Conservation (phyloP, 139 green algal genomes). For the Yamagishiella unicocca region DNA sequence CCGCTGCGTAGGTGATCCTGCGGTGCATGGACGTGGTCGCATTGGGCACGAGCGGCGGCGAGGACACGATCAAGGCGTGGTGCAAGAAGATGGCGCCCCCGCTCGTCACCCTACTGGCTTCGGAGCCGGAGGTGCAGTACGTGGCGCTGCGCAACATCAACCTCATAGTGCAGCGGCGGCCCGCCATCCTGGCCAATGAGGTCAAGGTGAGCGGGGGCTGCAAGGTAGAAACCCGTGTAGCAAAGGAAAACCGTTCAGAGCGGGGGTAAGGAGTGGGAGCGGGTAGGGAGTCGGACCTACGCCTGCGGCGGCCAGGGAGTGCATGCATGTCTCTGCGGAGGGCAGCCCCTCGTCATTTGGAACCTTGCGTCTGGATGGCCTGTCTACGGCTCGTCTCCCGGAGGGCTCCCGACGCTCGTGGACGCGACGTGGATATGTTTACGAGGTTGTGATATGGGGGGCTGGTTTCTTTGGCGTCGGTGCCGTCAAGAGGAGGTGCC, state of each 20-base stretch:
- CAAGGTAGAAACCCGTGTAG: too few relatives aligned
- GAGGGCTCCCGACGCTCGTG: too few relatives aligned
- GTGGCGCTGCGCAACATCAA: conserved; percentile 98
- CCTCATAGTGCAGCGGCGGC: conserved; percentile 93
- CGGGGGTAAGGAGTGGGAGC: too few relatives aligned
- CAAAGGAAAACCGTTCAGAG: too few relatives aligned
- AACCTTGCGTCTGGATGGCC: too few relatives aligned
- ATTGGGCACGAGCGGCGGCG: conserved; percentile 52
- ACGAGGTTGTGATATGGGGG: background rate
- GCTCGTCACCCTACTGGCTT: conserved; percentile 96
- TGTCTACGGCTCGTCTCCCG: too few relatives aligned
- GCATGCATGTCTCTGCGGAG: too few relatives aligned
- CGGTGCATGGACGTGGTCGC: conserved; percentile 82
- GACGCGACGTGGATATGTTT: background rate
- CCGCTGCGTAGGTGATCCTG: conserved; percentile 85
- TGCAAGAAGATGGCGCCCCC: conserved; percentile 96
- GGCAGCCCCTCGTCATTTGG: too few relatives aligned
- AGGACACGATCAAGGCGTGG: conserved; percentile 77
- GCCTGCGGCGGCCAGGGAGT: too few relatives aligned
- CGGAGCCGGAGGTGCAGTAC: conserved; percentile 83
- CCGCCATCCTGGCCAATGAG: conserved; percentile 88
- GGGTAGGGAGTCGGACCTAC: too few relatives aligned
- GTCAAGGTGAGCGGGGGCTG: conserved; percentile 90
- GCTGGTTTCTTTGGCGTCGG: background rate
- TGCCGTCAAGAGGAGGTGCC: too few relatives aligned